These are phyloP conservation scores for Gossypium davidsonii DNA, from an alignment of 441 rosid genomes.

Conservation along the genomic window DNA sequence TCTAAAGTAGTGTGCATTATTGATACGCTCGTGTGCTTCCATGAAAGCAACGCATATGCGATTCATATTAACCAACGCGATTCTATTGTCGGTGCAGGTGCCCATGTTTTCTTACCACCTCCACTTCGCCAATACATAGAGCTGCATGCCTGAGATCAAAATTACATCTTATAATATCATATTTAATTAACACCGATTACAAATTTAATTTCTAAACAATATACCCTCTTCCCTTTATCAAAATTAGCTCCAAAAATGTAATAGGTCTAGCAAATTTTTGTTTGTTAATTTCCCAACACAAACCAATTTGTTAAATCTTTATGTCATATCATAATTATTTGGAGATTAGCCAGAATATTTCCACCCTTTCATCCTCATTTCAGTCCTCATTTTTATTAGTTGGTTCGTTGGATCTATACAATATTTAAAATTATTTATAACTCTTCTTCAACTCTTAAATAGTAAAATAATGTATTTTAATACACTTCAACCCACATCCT, in stretches of 20 bases:
- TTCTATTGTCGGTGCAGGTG: neutral
- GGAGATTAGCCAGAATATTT: neutral
- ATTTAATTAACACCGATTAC: no score
- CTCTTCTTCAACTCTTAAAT: accelerated
- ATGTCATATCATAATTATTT: neutral
- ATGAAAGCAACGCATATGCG: neutral
- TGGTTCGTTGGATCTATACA: no score
- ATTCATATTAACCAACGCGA: neutral
- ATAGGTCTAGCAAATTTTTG: neutral
- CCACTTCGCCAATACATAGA: neutral
- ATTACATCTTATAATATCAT: no score
- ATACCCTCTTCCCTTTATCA: no score
- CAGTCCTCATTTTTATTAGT: no score
- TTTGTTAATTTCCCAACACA: neutral
- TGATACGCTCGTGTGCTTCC: neutral
- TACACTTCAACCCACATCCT: accelerated
- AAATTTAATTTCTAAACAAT: no score
- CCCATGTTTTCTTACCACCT: neutral
- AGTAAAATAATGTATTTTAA: no score
- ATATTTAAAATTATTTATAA: no score
- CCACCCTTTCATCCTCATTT: neutral
- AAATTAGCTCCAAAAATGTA: no score
- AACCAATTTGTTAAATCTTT: neutral
- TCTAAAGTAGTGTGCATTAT: neutral
- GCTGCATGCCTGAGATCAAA: neutral